phyloP scores from a whole-genome alignment of 2,329 filamentous ascomycete genomes.

The Aspergillus sp. region DNA sequence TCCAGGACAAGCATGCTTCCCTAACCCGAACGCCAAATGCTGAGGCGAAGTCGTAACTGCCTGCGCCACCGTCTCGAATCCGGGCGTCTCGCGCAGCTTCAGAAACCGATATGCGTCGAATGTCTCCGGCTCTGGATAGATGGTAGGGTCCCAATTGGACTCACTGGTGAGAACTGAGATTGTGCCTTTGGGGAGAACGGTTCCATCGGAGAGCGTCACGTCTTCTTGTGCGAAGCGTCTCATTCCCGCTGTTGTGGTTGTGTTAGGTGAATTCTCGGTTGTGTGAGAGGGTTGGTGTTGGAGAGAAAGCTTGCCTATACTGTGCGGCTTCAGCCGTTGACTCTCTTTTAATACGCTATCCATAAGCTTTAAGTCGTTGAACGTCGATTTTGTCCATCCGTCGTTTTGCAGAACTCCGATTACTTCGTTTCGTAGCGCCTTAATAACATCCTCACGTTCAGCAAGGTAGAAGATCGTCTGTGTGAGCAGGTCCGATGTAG shows the following conservation, averaged over 20 bases:
- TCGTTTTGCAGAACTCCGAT: conserved; percentile 17
- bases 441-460: conserved; percentile 7
- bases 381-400: conserved; percentile 37
- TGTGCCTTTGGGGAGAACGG: conserved; percentile 5
- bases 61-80: conserved; percentile 15
- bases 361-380: conserved; percentile 44
- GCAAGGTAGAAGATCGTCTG: conserved; percentile 26
- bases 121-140: conserved; percentile 4
- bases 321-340: conserved; percentile 34
- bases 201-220: conserved; percentile 18
- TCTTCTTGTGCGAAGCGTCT: not conserved
- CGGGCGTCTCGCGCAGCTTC: conserved; percentile 4
- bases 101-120: conserved; percentile 19
- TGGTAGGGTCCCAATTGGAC: conserved; percentile 8
- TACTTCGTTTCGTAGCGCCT: conserved; percentile 24
- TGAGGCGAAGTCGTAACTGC: conserved; percentile 20
- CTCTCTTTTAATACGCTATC: conserved; percentile 48
- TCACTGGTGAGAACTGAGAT: conserved; percentile 5
- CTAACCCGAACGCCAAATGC: conserved; percentile 33
- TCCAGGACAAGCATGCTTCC: conserved; percentile 45
- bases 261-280: not conserved
- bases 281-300: not conserved
- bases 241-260: not conserved
- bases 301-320: conserved; percentile 16
- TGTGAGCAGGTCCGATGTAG: conserved; percentile 25